Conservation (phyloP, 768 basidiomycete genomes). For the Tylopilus felleus region DNA sequence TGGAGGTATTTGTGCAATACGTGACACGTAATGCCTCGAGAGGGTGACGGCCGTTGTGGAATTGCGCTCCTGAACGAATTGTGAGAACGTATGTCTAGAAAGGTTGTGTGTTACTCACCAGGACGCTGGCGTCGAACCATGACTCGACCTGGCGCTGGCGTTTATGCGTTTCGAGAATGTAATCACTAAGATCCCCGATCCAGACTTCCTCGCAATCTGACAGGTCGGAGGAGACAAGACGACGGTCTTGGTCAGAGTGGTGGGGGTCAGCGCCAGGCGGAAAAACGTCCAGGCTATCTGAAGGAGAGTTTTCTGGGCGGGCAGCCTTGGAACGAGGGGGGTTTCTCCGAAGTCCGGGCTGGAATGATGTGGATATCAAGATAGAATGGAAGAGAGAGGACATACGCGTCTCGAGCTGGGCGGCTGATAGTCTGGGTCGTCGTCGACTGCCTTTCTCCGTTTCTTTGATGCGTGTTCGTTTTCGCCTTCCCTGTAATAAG, state of each 20-base stretch:
- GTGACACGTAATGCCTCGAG: conserved; percentile 36
- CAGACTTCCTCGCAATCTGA: conserved; percentile 80
- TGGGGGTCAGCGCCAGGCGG: conserved; percentile 19
- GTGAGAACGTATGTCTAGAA: neutral
- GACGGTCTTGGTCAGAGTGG: conserved; percentile 40
- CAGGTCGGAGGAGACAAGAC: conserved; percentile 67
- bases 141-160: conserved; percentile 70
- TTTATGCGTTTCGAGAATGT: conserved; percentile 68
- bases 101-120: conserved; percentile 41
- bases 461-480: conserved; percentile 41
- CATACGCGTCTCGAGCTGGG: conserved; percentile 52
- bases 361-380: neutral
- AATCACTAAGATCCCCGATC: conserved; percentile 65
- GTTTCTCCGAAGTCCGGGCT: conserved; percentile 44
- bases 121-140: conserved; percentile 65
- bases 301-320: conserved; percentile 28
- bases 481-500: conserved; percentile 33
- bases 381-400: conserved; percentile 13
- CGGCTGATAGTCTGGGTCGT: conserved; percentile 57
- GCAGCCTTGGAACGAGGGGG: conserved; percentile 37
- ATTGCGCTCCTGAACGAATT: conserved; percentile 61
- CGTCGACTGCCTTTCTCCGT: conserved; percentile 43
- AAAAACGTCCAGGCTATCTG: conserved; percentile 21
- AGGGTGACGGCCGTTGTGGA: conserved; percentile 48
- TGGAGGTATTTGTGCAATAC: conserved; percentile 44